A percentile compares a stretch with the other conserved stretches of the same genome.
These are phyloP conservation scores for Lipomyces spencermartinsiae DNA, from an alignment of 805 yeast genomes.

Conservation along the genomic window DNA sequence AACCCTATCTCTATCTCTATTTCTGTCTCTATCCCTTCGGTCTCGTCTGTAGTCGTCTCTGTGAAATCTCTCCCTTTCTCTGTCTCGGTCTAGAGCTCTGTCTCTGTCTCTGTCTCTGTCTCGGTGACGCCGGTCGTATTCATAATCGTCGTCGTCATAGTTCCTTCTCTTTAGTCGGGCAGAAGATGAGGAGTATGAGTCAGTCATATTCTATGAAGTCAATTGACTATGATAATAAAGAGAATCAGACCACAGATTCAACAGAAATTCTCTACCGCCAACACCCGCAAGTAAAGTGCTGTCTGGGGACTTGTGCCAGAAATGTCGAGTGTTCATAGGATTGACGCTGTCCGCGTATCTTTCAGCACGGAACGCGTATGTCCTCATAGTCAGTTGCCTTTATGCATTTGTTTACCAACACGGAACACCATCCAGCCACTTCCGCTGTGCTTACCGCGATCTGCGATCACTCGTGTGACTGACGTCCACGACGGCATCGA, in stretches of 20 bases:
- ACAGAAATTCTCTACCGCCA: not conserved
- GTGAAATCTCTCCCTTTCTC: conserved; percentile 26
- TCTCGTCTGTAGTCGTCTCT: conserved; percentile 23
- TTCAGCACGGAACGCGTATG: not conserved
- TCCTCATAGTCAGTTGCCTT: not conserved
- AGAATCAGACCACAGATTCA: not conserved
- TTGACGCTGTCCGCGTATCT: not conserved
- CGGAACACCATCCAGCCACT: not conserved
- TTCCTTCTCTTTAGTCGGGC: conserved; percentile 15
- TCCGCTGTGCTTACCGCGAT: not conserved
- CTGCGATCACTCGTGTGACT: not conserved
- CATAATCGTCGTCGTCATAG: conserved; percentile 14
- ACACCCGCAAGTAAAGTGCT: not conserved
- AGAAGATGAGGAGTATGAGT: conserved; percentile 7
- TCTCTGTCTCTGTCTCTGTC: conserved; percentile 23
- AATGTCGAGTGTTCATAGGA: not conserved
- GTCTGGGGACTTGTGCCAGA: not conserved
- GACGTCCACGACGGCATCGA: not conserved
- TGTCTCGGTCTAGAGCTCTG: conserved; percentile 28
- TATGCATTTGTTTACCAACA: not conserved
- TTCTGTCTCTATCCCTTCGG: conserved; percentile 23
- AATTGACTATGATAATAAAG: not conserved
- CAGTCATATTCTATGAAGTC: conserved; percentile 1
- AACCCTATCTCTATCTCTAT: conserved; percentile 15
- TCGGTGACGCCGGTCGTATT: conserved; percentile 10